Percentiles rank a stretch among this genome's conserved stretches.
Evolutionary conservation across 805 yeast genomes (phyloP).

Genomic region (Kodamaea jinghongensis): DNA sequence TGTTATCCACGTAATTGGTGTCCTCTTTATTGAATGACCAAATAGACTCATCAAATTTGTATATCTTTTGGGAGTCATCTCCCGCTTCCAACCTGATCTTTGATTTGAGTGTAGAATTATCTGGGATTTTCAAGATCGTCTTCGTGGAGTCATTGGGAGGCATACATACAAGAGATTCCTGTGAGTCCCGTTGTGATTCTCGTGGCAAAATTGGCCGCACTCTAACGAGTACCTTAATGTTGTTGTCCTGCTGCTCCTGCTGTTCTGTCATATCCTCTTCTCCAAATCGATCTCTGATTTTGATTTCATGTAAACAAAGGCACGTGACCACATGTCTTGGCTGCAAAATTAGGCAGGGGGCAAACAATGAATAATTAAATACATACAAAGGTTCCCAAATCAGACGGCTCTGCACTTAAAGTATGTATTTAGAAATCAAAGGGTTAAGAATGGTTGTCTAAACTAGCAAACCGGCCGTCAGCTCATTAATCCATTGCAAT

Average conservation of each 20-base stretch:
- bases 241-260: conserved; percentile 12
- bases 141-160: conserved; percentile 21
- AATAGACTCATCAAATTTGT: conserved; percentile 51
- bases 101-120: conserved; percentile 17
- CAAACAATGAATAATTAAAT: too few species aligned
- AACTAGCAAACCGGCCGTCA: too few species aligned
- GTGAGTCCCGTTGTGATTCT: conserved; percentile 19
- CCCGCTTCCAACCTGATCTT: conserved; percentile 8
- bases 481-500: too few species aligned
- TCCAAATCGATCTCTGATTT: neutral
- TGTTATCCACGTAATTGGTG: conserved; percentile 46
- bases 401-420: too few species aligned
- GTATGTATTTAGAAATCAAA: too few species aligned
- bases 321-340: too few species aligned
- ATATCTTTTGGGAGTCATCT: conserved; percentile 18
- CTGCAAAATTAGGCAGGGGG: too few species aligned
- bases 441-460: too few species aligned
- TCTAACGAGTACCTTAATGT: conserved; percentile 50
- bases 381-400: too few species aligned
- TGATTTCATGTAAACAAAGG: too few species aligned
- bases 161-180: conserved; percentile 29
- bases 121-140: conserved; percentile 11
- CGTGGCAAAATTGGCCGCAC: conserved; percentile 45
- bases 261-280: neutral
- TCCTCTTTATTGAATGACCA: conserved; percentile 42